Evolutionary conservation across 139 green algal species (phyloP), one percentile per base, ranked within the genome.

Genomic region (Medakamo hakoo): DNA sequence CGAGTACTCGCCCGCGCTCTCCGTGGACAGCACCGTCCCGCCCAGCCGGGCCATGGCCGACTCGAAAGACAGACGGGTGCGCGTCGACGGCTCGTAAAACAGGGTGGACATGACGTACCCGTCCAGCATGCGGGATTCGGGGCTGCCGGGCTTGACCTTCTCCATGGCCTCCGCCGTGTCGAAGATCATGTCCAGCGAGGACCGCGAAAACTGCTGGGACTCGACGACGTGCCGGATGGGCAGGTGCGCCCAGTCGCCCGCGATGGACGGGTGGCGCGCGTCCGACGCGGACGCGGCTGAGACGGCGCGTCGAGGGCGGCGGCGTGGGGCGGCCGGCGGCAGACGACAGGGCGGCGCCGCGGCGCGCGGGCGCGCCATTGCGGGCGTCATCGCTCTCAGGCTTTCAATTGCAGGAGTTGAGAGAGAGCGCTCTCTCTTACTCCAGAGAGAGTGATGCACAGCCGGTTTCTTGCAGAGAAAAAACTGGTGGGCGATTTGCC

Each of bases 31-130:
- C 52, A 98, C 84, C 0, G 78, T 82, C 62, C 93, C 93, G 4
- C 93, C 93, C 14, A 99, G 84, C 1, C 80, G 72, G 3, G 70
- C 73, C 88, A 99, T 97, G 4, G 93, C 93, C 0, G 81, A 85
- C 68, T 99, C 93, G 73, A 99, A 99, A 0, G 84, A 95, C 1
- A 99, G 80, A 5, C 93, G 75, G 14, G 93, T 99, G 48, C 93
- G 84, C 5, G 93, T 99, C 27, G 93, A 99, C 18, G 93, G 93
- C 80, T 99, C 93, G 72, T 99, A 99, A 71, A 99, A 99, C 4
- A 99, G 82, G 2, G 93, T 98, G 25, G 88, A 84, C 92, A 98
- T 98, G 9, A 97, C 77, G 63, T 18, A 83, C 26, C 89, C 91
- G 21, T 90, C 70, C 32, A 99, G 75, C 70, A 88, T 67, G 22